A percentile compares a stretch with the other conserved stretches of the same genome.
These are phyloP conservation scores for Ogataea wickerhamii DNA, from an alignment of 805 yeast genomes.

Conservation along the genomic window DNA sequence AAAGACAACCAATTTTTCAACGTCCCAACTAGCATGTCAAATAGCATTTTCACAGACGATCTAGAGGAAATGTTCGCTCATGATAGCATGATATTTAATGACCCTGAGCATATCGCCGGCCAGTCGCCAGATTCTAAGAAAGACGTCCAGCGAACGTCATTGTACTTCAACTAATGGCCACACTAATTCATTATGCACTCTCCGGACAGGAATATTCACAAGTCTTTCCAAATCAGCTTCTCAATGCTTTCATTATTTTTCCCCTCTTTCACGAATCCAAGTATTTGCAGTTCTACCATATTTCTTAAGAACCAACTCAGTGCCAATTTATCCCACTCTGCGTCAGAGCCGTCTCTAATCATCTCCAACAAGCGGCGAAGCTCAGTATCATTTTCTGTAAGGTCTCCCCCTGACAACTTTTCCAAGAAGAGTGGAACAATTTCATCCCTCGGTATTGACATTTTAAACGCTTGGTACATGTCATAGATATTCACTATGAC, in stretches of 20 bases:
- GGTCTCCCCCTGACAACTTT: constrained; percentile 11
- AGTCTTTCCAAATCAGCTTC: constrained; percentile 67
- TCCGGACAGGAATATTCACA: constrained; percentile 34
- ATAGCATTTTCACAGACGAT: constrained; percentile 9
- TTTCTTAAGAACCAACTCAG: constrained; percentile 75
- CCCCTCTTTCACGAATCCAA: constrained; percentile 67
- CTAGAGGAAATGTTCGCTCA: constrained; percentile 12
- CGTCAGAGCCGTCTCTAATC: constrained; percentile 36
- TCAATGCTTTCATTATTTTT: constrained; percentile 64
- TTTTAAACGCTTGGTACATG: constrained; percentile 36
- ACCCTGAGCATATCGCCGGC: constrained; percentile 1
- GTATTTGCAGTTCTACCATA: constrained; percentile 61
- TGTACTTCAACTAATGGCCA: constrained; percentile 17
- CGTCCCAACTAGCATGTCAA: constrained; percentile 2
- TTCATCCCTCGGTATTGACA: constrained; percentile 22
- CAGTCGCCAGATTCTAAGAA: constrained; percentile 2
- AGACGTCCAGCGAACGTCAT: constrained; percentile 19
- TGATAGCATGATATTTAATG: constrained; percentile 1
- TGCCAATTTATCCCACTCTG: constrained; percentile 58
- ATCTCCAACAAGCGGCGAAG: constrained; percentile 8
- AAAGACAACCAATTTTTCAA: not conserved
- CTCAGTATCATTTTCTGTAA: constrained; percentile 1
- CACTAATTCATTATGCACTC: not conserved
- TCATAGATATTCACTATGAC: constrained; percentile 40
- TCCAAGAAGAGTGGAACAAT: constrained; percentile 10